Percentiles rank a stretch among this genome's conserved stretches.
These are phyloP conservation scores for Xanthoconium separans DNA, from an alignment of 1,284 basidiomycete genomes.

Conservation along the genomic window DNA sequence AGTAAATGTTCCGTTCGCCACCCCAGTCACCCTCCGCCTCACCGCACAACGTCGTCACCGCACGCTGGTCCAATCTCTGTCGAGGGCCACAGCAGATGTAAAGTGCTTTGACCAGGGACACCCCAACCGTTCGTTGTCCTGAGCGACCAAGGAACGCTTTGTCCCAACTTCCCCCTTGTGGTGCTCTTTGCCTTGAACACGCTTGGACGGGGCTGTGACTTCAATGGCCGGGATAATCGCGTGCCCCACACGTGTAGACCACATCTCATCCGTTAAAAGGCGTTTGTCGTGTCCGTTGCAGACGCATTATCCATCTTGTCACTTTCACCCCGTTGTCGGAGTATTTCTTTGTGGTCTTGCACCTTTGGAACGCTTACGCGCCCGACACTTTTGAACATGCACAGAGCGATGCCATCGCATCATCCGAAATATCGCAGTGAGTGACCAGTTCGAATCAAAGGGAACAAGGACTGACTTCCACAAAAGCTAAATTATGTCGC, in stretches of 20 bases:
- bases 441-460: conserved; percentile 13
- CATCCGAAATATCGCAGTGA: conserved; percentile 35
- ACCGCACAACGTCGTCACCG: background rate
- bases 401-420: conserved; percentile 5
- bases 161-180: background rate
- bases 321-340: background rate
- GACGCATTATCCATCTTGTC: conserved; percentile 8
- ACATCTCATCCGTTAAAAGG: conserved; percentile 33
- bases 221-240: conserved; percentile 28
- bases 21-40: background rate
- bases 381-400: conserved; percentile 9
- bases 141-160: conserved; percentile 14
- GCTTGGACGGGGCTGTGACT: conserved; percentile 13
- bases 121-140: background rate
- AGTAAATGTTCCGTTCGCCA: background rate
- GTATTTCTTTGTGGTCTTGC: background rate
- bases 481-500: conserved; percentile 32
- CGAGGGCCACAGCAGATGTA: background rate
- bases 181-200: conserved; percentile 4
- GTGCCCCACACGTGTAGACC: conserved; percentile 34
- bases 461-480: background rate
- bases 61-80: background rate
- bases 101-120: conserved; percentile 10
- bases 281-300: conserved; percentile 11
- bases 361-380: background rate